Conservation (phyloP, 140 eudicot genomes). For the Flaveria floridana region DNA sequence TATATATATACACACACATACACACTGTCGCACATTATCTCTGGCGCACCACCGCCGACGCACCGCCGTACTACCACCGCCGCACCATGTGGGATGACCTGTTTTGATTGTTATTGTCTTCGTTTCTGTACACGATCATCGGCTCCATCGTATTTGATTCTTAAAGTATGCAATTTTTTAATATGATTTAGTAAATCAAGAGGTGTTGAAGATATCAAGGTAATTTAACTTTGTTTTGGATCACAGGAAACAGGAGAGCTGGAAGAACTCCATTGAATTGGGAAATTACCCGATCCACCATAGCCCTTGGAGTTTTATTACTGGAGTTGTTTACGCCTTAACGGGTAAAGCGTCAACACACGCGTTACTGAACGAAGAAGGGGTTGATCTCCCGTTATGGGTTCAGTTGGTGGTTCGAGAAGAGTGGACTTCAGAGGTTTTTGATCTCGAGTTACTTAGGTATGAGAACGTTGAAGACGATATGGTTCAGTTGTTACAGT, state of each 20-base stretch:
- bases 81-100: no score
- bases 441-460: slow-evolving; percentile 73
- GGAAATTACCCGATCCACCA: slow-evolving; percentile 57
- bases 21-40: no score
- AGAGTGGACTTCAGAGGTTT: slow-evolving; percentile 78
- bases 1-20: no score
- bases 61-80: no score
- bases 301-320: slow-evolving; percentile 74
- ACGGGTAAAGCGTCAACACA: slow-evolving; percentile 82
- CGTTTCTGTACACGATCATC: no score
- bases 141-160: no score
- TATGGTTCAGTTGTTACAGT: slow-evolving; percentile 76
- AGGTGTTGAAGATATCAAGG: slow-evolving; percentile 18
- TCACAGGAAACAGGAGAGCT: slow-evolving; percentile 66
- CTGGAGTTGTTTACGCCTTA: slow-evolving; percentile 41
- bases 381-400: slow-evolving; percentile 82
- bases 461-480: slow-evolving; percentile 75
- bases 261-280: slow-evolving; percentile 78
- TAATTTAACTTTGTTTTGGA: neutral
- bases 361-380: slow-evolving; percentile 67
- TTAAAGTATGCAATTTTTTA: neutral
- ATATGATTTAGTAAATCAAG: slow-evolving; percentile 32
- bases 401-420: slow-evolving; percentile 80
- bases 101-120: no score
- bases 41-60: no score